Conservation (phyloP, 2,329 filamentous ascomycete genomes). For the Cercospora sojina region DNA sequence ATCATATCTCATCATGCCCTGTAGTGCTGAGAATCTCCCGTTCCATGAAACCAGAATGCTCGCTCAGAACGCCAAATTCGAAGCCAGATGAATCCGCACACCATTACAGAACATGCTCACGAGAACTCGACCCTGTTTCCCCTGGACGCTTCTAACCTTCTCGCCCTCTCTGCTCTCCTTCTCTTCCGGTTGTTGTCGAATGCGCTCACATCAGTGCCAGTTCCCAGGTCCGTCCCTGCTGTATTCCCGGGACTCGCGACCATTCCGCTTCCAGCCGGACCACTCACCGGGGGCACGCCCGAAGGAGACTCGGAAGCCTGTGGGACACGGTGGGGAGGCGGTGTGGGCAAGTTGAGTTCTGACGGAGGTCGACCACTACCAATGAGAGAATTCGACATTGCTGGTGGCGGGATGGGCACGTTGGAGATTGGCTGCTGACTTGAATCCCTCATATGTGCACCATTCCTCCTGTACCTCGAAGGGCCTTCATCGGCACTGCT, state of each 20-base stretch:
- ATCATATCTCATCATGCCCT: slow-evolving; percentile 6
- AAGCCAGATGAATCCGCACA: neutral
- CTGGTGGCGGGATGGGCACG: slow-evolving; percentile 34
- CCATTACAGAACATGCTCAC: slow-evolving; percentile 26
- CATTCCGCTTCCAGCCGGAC: slow-evolving; percentile 32
- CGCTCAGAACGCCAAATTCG: slow-evolving; percentile 6
- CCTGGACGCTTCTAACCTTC: slow-evolving; percentile 36
- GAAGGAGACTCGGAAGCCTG: slow-evolving; percentile 19
- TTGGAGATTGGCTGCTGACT: slow-evolving; percentile 35
- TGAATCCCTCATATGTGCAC: slow-evolving; percentile 24
- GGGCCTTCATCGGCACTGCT: slow-evolving; percentile 40
- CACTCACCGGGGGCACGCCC: slow-evolving; percentile 12
- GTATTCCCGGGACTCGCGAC: slow-evolving; percentile 41
- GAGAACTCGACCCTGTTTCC: slow-evolving; percentile 51
- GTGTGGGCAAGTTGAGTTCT: slow-evolving; percentile 35
- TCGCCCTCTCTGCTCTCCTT: slow-evolving; percentile 54
- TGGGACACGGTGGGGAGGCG: slow-evolving; percentile 15
- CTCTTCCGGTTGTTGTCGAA: slow-evolving; percentile 56
- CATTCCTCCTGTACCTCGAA: slow-evolving; percentile 26
- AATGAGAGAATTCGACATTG: slow-evolving; percentile 29
- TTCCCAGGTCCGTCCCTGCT: slow-evolving; percentile 42
- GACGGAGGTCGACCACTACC: slow-evolving; percentile 27
- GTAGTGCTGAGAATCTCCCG: neutral
- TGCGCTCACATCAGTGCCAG: slow-evolving; percentile 43
- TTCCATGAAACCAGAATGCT: neutral